phyloP scores from a whole-genome alignment of 805 yeast species.

The Pichia exigua region DNA sequence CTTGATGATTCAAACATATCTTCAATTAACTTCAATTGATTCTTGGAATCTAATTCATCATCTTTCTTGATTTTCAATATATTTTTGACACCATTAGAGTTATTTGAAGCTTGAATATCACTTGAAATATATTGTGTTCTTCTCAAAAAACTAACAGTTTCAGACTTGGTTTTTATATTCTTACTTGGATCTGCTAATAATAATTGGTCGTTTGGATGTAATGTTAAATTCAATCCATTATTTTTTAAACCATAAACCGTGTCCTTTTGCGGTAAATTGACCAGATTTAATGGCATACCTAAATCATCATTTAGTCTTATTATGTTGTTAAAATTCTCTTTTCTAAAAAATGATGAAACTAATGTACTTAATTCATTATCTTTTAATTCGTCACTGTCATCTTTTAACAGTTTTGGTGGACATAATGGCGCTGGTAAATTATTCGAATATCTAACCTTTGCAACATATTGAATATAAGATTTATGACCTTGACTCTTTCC shows the following conservation, averaged over 20 bases:
- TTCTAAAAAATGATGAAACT: constrained; percentile 64
- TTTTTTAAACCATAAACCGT: constrained; percentile 13
- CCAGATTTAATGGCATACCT: constrained; percentile 72
- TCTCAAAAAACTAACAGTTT: constrained; percentile 56
- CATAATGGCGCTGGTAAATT: constrained; percentile 89
- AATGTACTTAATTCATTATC: constrained; percentile 44
- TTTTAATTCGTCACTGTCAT: constrained; percentile 23
- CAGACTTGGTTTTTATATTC: constrained; percentile 32
- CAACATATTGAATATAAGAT: constrained; percentile 40
- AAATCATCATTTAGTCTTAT: constrained; percentile 51
- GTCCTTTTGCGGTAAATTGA: constrained; percentile 48
- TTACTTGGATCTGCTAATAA: constrained; percentile 74
- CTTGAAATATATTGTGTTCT: constrained; percentile 90
- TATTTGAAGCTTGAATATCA: constrained; percentile 24
- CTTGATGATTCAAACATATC: constrained; percentile 57
- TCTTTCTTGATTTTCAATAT: constrained; percentile 24
- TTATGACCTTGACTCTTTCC: constrained; percentile 1
- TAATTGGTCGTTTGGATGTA: constrained; percentile 73
- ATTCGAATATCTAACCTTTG: constrained; percentile 76
- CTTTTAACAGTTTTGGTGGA: constrained; percentile 73
- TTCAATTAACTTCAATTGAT: constrained; percentile 66
- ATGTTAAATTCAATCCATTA: constrained; percentile 25
- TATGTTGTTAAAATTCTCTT: constrained; percentile 59
- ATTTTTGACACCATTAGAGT: constrained; percentile 17
- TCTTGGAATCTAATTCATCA: constrained; percentile 45